Percentiles rank a stretch among this genome's conserved stretches.
Conservation (phyloP, 2,329 filamentous ascomycete species). For the Pseudogymnoascus sp. region DNA sequence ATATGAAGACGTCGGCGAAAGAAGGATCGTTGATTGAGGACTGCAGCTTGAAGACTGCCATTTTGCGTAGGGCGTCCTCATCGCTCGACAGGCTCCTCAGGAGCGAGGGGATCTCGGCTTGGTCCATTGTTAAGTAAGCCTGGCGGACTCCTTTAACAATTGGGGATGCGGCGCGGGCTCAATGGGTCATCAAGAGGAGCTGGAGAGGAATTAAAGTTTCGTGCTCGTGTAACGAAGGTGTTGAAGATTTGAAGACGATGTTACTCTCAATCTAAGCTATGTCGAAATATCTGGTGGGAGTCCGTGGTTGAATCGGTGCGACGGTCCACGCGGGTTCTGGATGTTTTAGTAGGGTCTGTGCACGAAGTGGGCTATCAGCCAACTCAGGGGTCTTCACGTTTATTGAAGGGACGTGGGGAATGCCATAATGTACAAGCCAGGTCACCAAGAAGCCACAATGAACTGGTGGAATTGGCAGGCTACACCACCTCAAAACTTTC, state of each 20-base stretch:
- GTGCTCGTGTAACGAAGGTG: not conserved
- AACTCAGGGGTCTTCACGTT: slow-evolving; percentile 4
- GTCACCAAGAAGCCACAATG: not conserved
- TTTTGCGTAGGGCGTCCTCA: slow-evolving; percentile 90
- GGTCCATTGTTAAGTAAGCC: slow-evolving; percentile 44
- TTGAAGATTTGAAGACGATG: not conserved
- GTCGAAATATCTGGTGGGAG: not conserved
- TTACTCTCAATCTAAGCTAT: not conserved
- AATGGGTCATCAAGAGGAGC: slow-evolving; percentile 3
- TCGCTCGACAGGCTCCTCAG: slow-evolving; percentile 58
- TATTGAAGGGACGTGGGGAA: not conserved
- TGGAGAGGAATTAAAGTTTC: not conserved
- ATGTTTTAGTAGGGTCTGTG: slow-evolving; percentile 5
- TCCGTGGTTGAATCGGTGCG: not conserved
- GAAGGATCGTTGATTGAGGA: slow-evolving; percentile 90
- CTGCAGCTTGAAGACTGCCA: slow-evolving; percentile 98
- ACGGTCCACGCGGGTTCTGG: slow-evolving; percentile 1
- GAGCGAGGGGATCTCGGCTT: slow-evolving; percentile 59
- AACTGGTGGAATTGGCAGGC: not conserved
- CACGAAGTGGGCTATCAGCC: not conserved
- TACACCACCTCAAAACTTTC: not conserved
- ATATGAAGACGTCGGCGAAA: slow-evolving; percentile 94
- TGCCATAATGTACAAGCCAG: not conserved
- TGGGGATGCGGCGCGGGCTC: not conserved
- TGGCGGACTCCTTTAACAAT: not conserved